Evolutionary conservation across 1,284 basidiomycete genomes (phyloP), one percentile per base, ranked within the genome.

Genomic region (Leccinum fuscescens): DNA sequence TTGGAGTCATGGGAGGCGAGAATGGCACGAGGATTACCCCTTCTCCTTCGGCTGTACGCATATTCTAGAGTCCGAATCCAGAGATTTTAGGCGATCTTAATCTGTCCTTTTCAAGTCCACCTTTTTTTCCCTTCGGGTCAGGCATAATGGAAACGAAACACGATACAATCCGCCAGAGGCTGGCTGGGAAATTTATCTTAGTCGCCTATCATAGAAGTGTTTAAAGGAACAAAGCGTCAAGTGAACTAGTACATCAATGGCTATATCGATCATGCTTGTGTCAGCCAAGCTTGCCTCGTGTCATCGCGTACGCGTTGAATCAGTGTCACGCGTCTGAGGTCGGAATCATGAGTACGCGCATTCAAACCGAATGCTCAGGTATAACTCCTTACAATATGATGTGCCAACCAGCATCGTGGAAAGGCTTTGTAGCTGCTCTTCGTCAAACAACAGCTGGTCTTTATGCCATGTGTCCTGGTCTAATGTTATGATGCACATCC

Each of bases 371-470:
- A 46, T 46, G 31, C 15, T 11, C n/a, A 9, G 9, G 20, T 5
- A 20, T 33, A 24, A 51, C 35, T 57, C 77, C 85, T 77, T 72
- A 92, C 92, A 96, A 70, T 96, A 96, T 1, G 92, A 94, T 44
- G 92, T 94, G 27, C 94, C 94, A 22, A 93, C 91, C 50, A 96
- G 80, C 82, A 96, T 93, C 50, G 91, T 92, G 48, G 93, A 92
- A 67, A 97, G 82, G 66, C 86, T 89, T 70, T 91, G 88, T 48
- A 95, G 75, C 72, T 96, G 94, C 70, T 96, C 94, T 73, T 96
- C 92, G 67, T 92, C 86, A 75, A 99, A 98, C 62, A 85, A 84
- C 64, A 87, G 82, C 74, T 96, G 91, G 75, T 98, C 96, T 68
- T 92, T 92, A 65, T 92, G 88, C 93, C 93, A 95, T 55, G 91